Conservation (phyloP, 2,329 filamentous ascomycete genomes). For the Ciborinia camelliae region DNA sequence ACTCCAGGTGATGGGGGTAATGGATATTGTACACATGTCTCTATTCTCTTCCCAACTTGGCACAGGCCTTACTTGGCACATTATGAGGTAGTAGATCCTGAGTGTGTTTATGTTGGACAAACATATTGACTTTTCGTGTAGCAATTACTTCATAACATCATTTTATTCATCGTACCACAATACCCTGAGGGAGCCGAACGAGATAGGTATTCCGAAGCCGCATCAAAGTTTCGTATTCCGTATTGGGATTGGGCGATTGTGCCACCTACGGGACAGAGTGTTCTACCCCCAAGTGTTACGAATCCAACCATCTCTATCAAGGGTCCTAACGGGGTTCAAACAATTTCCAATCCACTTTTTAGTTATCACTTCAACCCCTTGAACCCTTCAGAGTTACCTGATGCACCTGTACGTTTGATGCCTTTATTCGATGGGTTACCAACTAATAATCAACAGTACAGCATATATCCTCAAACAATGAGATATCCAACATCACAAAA, state of each 20-base stretch:
- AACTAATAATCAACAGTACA: slow-evolving; percentile 46
- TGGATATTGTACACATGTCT: slow-evolving; percentile 35
- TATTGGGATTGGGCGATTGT: slow-evolving; percentile 49
- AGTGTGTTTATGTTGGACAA: not conserved
- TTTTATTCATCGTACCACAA: slow-evolving; percentile 44
- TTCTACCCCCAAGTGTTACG: slow-evolving; percentile 48
- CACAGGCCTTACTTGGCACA: slow-evolving; percentile 54
- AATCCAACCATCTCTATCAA: slow-evolving; percentile 46
- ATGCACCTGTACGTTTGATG: slow-evolving; percentile 51
- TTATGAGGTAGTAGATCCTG: slow-evolving; percentile 47
- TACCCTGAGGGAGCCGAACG: slow-evolving; percentile 32
- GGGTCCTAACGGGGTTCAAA: slow-evolving; percentile 47
- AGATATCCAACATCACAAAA: slow-evolving; percentile 47
- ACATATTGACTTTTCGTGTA: slow-evolving; percentile 34
- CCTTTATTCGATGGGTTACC: not conserved
- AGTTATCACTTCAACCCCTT: slow-evolving; percentile 48
- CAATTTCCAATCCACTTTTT: slow-evolving; percentile 51
- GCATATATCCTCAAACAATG: slow-evolving; percentile 57
- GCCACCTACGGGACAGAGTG: slow-evolving; percentile 48
- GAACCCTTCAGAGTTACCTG: slow-evolving; percentile 50
- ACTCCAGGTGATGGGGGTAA: slow-evolving; percentile 23
- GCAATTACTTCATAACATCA: slow-evolving; percentile 51
- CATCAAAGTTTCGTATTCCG: slow-evolving; percentile 43
- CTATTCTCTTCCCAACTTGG: slow-evolving; percentile 43
- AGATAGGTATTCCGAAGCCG: slow-evolving; percentile 45